A percentile compares a stretch with the other conserved stretches of the same genome.
Evolutionary conservation across 2,329 filamentous ascomycete species (phyloP).

Genomic region (Chalaropsis ovoidea): DNA sequence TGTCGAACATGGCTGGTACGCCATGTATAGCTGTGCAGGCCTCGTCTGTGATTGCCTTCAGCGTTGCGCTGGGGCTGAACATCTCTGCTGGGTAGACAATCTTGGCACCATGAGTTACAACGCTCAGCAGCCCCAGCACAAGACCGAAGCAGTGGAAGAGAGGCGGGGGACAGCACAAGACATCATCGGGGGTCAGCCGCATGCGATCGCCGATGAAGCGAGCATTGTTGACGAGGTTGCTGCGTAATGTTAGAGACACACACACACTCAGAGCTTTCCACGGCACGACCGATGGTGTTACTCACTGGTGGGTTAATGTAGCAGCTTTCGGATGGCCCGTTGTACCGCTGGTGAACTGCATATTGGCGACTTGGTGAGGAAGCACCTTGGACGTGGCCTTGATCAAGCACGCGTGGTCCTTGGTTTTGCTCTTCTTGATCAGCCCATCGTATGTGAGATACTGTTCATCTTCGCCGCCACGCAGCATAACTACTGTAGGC

Average conservation of each 20-base stretch:
- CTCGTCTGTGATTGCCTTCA: constrained; percentile 57
- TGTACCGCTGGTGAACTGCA: constrained; percentile 68
- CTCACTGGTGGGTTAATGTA: constrained; percentile 61
- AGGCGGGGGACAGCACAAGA: constrained; percentile 71
- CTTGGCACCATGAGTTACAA: constrained; percentile 63
- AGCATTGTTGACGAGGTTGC: constrained; percentile 54
- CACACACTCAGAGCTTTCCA: background rate
- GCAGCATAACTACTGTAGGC: constrained; percentile 50
- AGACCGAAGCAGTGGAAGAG: constrained; percentile 82
- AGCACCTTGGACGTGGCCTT: constrained; percentile 46
- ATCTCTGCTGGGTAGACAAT: constrained; percentile 67
- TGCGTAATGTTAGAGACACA: constrained; percentile 29
- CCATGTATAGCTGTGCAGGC: constrained; percentile 66
- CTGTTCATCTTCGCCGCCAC: constrained; percentile 44
- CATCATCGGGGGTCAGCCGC: constrained; percentile 54
- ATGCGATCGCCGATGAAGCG: constrained; percentile 66
- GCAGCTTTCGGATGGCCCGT: constrained; percentile 64
- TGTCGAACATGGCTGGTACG: constrained; percentile 77
- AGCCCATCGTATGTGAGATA: constrained; percentile 53
- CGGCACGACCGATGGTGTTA: constrained; percentile 9
- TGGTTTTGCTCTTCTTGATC: constrained; percentile 41
- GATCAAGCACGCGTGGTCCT: constrained; percentile 43
- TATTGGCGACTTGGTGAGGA: constrained; percentile 58
- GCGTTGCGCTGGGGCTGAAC: constrained; percentile 57
- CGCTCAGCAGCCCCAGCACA: constrained; percentile 62